Conservation (phyloP, 2,329 filamentous ascomycete genomes). For the Exophiala bonariae region DNA sequence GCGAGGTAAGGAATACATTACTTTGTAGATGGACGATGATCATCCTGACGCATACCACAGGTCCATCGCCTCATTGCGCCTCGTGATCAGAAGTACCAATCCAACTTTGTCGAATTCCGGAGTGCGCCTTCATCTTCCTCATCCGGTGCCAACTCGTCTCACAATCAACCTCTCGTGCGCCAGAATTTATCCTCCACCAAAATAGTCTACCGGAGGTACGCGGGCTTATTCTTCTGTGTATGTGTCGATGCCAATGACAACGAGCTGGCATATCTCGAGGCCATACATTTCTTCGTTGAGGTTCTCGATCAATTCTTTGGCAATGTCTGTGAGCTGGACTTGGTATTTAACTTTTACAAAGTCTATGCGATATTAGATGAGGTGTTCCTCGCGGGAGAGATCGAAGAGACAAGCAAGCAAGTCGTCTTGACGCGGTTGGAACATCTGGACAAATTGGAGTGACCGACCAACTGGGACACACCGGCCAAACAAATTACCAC, state of each 20-base stretch:
- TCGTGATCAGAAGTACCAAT: constrained; percentile 98
- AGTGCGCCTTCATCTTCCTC: constrained; percentile 29
- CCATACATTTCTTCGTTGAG: constrained; percentile 99
- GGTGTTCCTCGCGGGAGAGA: constrained; percentile 95
- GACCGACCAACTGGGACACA: constrained; percentile 28
- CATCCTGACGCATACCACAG: too few species aligned
- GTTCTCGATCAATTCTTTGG: constrained; percentile 98
- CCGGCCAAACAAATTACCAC: too few species aligned
- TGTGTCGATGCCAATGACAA: constrained; percentile 99
- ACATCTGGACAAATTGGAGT: constrained; percentile 95
- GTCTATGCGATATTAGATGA: constrained; percentile 98
- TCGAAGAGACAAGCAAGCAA: constrained; percentile 98
- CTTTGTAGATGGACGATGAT: too few species aligned
- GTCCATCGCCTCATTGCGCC: constrained; percentile 97
- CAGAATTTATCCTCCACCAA: constrained; percentile 61
- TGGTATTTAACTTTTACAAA: constrained; percentile 75
- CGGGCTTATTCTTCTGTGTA: constrained; percentile 97
- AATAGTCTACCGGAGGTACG: constrained; percentile 96
- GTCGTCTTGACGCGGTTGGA: constrained; percentile 92
- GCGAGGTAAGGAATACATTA: constrained; percentile 65
- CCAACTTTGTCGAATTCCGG: constrained; percentile 91
- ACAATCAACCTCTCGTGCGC: constrained; percentile 24
- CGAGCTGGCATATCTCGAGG: constrained; percentile 93
- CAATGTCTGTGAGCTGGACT: constrained; percentile 96
- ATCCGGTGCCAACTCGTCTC: constrained; percentile 42